Evolutionary conservation across 1,139 yeast species (phyloP).

Genomic region (Geotrichum fermentans): DNA sequence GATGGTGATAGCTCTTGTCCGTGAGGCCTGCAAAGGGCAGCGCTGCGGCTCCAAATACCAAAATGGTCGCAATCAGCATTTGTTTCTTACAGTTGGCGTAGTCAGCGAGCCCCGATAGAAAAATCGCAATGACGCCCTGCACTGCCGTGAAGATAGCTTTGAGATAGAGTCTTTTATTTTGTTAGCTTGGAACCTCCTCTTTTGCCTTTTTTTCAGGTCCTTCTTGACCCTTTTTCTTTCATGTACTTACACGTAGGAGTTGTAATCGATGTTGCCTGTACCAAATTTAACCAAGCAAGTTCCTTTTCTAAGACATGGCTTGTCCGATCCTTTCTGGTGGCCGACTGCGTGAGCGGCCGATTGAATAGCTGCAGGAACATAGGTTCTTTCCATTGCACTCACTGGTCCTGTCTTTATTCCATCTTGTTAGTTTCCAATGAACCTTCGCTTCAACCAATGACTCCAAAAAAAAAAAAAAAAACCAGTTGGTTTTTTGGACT

Average conservation of each 20-base stretch:
- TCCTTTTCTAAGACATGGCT: slow-evolving; percentile 36
- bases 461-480: too few relatives aligned
- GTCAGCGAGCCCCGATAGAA: slow-evolving; percentile 45
- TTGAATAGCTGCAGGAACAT: slow-evolving; percentile 45
- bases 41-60: slow-evolving; percentile 40
- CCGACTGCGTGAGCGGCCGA: slow-evolving; percentile 42
- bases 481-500: too few relatives aligned
- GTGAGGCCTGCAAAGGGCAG: slow-evolving; percentile 42
- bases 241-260: slow-evolving; percentile 28
- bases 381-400: slow-evolving; percentile 44
- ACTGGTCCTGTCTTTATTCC: slow-evolving; percentile 42
- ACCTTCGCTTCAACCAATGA: too few relatives aligned
- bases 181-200: background rate
- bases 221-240: background rate
- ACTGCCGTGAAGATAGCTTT: slow-evolving; percentile 42
- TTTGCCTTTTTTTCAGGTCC: background rate
- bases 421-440: background rate
- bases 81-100: slow-evolving; percentile 42
- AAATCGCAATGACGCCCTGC: slow-evolving; percentile 42
- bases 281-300: slow-evolving; percentile 44
- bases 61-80: slow-evolving; percentile 37
- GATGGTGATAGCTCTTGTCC: slow-evolving; percentile 29
- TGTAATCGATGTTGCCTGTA: slow-evolving; percentile 38
- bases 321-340: slow-evolving; percentile 25
- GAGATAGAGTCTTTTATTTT: slow-evolving; percentile 32